Conservation (phyloP, 2,329 filamentous ascomycete genomes). For the Cercospora canescens region DNA sequence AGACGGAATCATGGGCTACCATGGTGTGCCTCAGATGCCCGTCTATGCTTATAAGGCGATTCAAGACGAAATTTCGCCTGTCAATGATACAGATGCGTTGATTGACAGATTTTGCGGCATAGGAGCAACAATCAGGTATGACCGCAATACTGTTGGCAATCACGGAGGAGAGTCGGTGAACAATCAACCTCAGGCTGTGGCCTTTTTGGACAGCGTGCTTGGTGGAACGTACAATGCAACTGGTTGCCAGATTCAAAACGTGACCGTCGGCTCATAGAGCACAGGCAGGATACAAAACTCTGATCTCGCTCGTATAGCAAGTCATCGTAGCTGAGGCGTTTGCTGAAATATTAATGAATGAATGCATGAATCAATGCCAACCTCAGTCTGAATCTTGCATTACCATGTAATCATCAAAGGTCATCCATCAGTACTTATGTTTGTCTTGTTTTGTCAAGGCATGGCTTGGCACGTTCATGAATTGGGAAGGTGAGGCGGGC, state of each 20-base stretch:
- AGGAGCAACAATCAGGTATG: conserved; percentile 46
- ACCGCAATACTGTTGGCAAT: conserved; percentile 46
- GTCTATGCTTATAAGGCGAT: conserved; percentile 54
- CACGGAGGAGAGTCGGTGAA: conserved; percentile 41
- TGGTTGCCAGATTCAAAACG: conserved; percentile 31
- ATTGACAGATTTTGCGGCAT: conserved; percentile 44
- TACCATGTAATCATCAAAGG: no score
- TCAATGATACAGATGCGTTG: conserved; percentile 47
- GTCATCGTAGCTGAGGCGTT: no score
- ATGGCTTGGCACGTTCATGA: background rate
- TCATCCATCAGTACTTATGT: no score
- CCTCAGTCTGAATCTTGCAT: no score
- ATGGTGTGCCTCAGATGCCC: conserved; percentile 49
- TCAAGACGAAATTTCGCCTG: conserved; percentile 47
- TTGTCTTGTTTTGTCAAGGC: no score
- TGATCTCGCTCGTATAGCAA: no score
- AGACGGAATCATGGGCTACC: conserved; percentile 39
- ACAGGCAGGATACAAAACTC: background rate
- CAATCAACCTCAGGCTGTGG: conserved; percentile 36
- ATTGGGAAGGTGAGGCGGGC: background rate
- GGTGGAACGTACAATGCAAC: conserved; percentile 25
- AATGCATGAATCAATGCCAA: no score
- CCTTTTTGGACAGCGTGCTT: conserved; percentile 28
- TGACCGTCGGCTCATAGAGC: conserved; percentile 19
- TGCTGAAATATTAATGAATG: no score